Conservation (phyloP, 345 rosid genomes). For the Salix koriyanagi region DNA sequence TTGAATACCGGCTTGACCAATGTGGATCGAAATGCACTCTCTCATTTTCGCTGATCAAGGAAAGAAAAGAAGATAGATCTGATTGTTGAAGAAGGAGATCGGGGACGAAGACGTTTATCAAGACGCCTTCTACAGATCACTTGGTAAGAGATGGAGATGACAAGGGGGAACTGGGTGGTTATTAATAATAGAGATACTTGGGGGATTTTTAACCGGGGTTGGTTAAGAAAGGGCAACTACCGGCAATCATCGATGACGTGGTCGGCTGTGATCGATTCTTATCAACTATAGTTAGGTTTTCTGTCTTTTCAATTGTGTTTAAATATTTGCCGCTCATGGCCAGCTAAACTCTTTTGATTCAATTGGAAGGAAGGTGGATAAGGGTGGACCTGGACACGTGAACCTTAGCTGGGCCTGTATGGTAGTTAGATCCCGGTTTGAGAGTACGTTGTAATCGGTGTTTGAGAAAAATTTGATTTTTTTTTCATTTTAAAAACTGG, state of each 20-base stretch:
- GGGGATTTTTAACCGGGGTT: conserved; percentile 5
- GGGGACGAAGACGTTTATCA: conserved; percentile 23
- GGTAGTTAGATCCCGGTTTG: no score
- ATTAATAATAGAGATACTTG: not conserved
- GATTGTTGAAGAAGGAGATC: not conserved
- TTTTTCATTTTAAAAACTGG: no score
- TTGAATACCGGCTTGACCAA: conserved; percentile 30
- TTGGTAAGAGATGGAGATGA: not conserved
- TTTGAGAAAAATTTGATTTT: no score
- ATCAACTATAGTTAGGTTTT: not conserved
- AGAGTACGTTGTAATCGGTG: no score
- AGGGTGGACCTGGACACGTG: not conserved
- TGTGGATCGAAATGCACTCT: conserved; percentile 32
- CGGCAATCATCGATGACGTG: not conserved
- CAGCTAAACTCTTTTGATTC: not conserved
- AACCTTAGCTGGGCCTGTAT: not conserved
- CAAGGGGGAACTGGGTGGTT: not conserved
- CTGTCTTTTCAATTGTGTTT: conserved; percentile 10
- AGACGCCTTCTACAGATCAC: conserved; percentile 15
- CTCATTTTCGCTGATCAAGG: conserved; percentile 5
- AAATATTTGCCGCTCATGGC: conserved; percentile 23
- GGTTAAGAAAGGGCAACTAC: not conserved
- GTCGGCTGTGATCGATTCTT: not conserved
- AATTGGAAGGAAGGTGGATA: not conserved
- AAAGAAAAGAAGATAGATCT: not conserved